Evolutionary conservation across 768 basidiomycete genomes (phyloP), one percentile per base, ranked within the genome.

Genomic region (Mrakia hoshinonis): DNA sequence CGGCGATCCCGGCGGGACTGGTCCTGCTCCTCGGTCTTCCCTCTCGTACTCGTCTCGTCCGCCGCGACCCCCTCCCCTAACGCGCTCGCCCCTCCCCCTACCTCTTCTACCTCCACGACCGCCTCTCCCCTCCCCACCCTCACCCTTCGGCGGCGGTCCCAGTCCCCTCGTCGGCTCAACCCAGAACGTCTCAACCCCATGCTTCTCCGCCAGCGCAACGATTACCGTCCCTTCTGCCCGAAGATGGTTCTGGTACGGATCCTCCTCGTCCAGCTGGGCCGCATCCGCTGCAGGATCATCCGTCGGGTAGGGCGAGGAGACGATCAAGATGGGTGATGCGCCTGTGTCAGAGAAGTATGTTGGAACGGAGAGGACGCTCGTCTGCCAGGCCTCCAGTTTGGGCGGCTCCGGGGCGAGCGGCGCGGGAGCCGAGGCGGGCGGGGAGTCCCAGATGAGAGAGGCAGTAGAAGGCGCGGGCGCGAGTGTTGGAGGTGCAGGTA

Each of bases 221-320:
- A 61, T 31, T 4, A 61, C 13, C 5, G 58, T 61, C 36, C 58
- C 58, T n/a, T 61, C 58, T 36, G 58, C 58, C n/a, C 58, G 58
- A 31, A 61, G 58, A 61, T 61, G 58, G 20, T 61, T 61, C 31
- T 61, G 58, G 34, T 61, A 61, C 18, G 58, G 58, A 20, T 61
- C 58, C n/a, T 61, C 58, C 7, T 7, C 36, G 34, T 39, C 36
- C 22, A n/a, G n/a, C 18, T 22, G 22, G 11, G 58, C 43, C 43
- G 15, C n/a, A n/a, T n/a, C n/a, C n/a, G n/a, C 43, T 6, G 43
- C 15, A 15, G 43, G 43, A 15, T 43, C 43, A 15, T 43, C 43
- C 43, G 43, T 43, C 15, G 43, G 43, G 43, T 43, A 43, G 15
- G 43, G 43, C 7, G 43, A 43, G 43, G 43, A 43, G 43, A 43